These are phyloP conservation scores for Volutella citrinella DNA, from an alignment of 2,329 filamentous ascomycete species.

Conservation along the genomic window DNA sequence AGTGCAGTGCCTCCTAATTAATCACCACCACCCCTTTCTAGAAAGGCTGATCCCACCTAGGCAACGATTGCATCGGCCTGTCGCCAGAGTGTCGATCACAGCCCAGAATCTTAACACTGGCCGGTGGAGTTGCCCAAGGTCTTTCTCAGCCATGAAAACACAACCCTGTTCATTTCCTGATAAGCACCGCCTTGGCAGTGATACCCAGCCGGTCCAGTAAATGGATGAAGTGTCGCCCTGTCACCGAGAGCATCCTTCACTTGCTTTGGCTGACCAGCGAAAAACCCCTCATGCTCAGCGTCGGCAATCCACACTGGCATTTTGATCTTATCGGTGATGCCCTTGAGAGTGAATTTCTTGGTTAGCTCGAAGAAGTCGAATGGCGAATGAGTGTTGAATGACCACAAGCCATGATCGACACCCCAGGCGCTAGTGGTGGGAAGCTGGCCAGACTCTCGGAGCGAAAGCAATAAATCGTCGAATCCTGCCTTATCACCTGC, in stretches of 20 bases:
- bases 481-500: slow-evolving; percentile 5
- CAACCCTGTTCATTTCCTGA: slow-evolving; percentile 9
- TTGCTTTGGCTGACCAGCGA: slow-evolving; percentile 7
- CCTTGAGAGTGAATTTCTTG: slow-evolving; percentile 8
- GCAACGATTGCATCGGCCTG: too few species aligned
- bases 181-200: slow-evolving; percentile 14
- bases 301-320: slow-evolving; percentile 11
- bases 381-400: slow-evolving; percentile 9
- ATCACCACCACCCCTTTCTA: too few species aligned
- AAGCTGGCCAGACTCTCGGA: background rate
- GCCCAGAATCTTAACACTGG: too few species aligned
- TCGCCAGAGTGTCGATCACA: too few species aligned
- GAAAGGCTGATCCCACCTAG: too few species aligned
- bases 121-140: too few species aligned
- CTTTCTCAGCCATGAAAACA: slow-evolving; percentile 12
- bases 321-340: slow-evolving; percentile 7
- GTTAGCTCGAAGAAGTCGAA: slow-evolving; percentile 6
- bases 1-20: too few species aligned
- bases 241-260: slow-evolving; percentile 12
- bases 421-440: slow-evolving; percentile 6
- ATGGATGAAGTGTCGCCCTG: slow-evolving; percentile 8
- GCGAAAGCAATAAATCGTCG: slow-evolving; percentile 2
- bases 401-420: slow-evolving; percentile 11
- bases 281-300: slow-evolving; percentile 9
- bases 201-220: slow-evolving; percentile 11